Base-by-base conservation (phyloP, 257 asterid species). In the Nicotiana otophora region DNA sequence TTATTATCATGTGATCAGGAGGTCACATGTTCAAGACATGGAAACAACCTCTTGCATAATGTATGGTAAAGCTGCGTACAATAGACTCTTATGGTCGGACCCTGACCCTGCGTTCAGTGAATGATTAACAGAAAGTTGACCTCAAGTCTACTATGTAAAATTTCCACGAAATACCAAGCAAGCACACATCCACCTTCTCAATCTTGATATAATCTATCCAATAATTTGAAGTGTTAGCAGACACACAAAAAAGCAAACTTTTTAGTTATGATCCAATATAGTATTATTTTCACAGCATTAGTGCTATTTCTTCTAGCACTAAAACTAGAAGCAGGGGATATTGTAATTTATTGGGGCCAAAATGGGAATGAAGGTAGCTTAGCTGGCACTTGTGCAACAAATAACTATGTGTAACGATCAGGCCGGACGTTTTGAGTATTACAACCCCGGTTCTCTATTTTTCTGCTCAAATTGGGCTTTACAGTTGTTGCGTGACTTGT, bases 341-440 rank as follows among this genome's bases (percentile, higher is more conserved):
- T 92, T 79, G 88, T 92, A 46, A 78, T 90, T 31, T 94, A 94
- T 92, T 94, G 96, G 97, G 98, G 95, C 82, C 98, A 94, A 85
- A 92, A 91, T 83, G 98, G 97, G 72, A 83, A 87, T 81, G 96
- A 94, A 55, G 95, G 89, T 78, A 88, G 86, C 80, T 88, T 92
- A 53, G 87, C 86, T 2, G 88, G 86, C n/a, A 94, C 98, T 33
- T 92, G 98, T 84, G 91, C 94, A 86, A 85, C 97, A 20, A 90
- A 91, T 42, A 88, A 89, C 77, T 94, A 84, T 23, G 26, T n/a
- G n/a, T n/a, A n/a, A n/a, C n/a, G n/a, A n/a, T n/a, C n/a, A n/a
- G n/a, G n/a, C n/a, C n/a, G n/a, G n/a, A n/a, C n/a, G n/a, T n/a
- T n/a, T n/a, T n/a, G n/a, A n/a, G n/a, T n/a, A n/a, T n/a, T n/a